phyloP scores from a whole-genome alignment of 768 basidiomycete species.

The Rhizopogon sp. region DNA sequence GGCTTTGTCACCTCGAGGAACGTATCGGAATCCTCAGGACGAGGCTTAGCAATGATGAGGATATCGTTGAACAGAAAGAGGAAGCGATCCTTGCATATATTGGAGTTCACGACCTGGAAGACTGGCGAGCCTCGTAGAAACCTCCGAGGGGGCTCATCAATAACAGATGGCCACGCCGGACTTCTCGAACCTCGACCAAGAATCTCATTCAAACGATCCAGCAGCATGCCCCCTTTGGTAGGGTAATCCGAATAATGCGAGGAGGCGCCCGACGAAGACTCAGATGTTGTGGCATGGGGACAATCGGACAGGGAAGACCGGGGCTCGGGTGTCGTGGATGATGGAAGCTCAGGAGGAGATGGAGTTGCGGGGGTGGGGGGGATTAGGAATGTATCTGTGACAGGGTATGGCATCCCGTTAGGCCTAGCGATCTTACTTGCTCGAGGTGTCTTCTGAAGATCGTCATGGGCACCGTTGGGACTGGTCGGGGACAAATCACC shows the following conservation, averaged over 20 bases:
- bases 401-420: slow-evolving; percentile 14
- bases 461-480: slow-evolving; percentile 23
- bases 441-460: slow-evolving; percentile 28
- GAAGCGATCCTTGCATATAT: slow-evolving; percentile 94
- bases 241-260: slow-evolving; percentile 54
- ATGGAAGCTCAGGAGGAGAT: slow-evolving; percentile 51
- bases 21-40: slow-evolving; percentile 63
- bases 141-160: slow-evolving; percentile 86
- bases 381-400: slow-evolving; percentile 13
- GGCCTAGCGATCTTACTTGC: slow-evolving; percentile 30
- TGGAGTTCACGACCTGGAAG: slow-evolving; percentile 88
- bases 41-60: slow-evolving; percentile 88
- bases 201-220: slow-evolving; percentile 69
- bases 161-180: slow-evolving; percentile 53
- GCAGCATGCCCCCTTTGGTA: slow-evolving; percentile 46
- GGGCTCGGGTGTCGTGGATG: slow-evolving; percentile 71
- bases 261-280: slow-evolving; percentile 67
- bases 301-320: slow-evolving; percentile 73
- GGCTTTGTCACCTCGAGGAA: slow-evolving; percentile 55
- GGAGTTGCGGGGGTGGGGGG: slow-evolving; percentile 34
- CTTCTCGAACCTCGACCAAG: slow-evolving; percentile 58
- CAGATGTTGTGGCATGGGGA: slow-evolving; percentile 63
- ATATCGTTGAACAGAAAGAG: slow-evolving; percentile 97
- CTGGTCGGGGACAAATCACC: slow-evolving; percentile 26
- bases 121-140: slow-evolving; percentile 81